phyloP scores from a whole-genome alignment of 768 basidiomycete species.

The Termitomyces heimii region DNA sequence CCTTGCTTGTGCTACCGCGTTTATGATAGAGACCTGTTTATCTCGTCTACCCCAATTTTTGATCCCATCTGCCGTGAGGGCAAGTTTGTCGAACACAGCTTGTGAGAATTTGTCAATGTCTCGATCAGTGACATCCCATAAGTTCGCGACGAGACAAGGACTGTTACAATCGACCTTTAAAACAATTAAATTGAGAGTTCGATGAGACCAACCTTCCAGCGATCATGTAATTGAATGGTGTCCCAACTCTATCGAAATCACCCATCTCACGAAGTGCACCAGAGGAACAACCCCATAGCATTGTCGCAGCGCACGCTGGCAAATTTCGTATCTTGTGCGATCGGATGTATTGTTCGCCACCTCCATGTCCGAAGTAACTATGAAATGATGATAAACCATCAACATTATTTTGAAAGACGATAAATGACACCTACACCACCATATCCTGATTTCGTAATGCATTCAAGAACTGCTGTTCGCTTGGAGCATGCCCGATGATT shows the following conservation, averaged over 20 bases:
- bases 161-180: conserved; percentile 30
- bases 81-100: conserved; percentile 71
- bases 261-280: conserved; percentile 86
- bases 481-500: conserved; percentile 66
- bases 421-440: conserved; percentile 70
- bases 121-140: conserved; percentile 98
- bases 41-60: conserved; percentile 15
- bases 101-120: conserved; percentile 94
- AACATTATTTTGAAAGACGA: not conserved
- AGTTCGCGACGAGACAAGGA: conserved; percentile 87
- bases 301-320: conserved; percentile 82
- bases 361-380: conserved; percentile 97
- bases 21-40: conserved; percentile 44
- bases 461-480: conserved; percentile 76
- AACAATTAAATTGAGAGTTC: not conserved
- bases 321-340: conserved; percentile 82
- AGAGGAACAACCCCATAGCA: conserved; percentile 99
- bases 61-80: conserved; percentile 34
- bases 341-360: conserved; percentile 90
- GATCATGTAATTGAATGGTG: conserved; percentile 94
- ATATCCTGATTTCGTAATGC: conserved; percentile 74
- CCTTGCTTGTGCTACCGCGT: conserved; percentile 77
- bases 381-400: not conserved
- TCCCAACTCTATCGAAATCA: conserved; percentile 89
- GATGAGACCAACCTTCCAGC: conserved; percentile 79